Conservation (phyloP, 352 stramenopile genomes). For the Peronospora tabacina region DNA sequence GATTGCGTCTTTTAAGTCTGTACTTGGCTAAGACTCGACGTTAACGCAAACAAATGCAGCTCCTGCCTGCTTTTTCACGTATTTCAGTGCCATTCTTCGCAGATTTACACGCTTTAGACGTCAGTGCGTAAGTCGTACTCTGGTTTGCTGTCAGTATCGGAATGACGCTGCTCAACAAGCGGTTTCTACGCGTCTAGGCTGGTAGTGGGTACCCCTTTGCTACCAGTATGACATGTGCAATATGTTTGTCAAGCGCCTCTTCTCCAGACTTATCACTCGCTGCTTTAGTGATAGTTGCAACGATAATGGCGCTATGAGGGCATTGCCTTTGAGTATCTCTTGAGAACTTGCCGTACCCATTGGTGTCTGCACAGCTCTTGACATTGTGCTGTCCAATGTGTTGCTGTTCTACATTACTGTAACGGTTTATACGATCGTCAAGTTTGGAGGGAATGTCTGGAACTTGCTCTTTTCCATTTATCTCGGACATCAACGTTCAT, state of each 20-base stretch:
- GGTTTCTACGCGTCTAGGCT: constrained; percentile 68
- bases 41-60: constrained; percentile 17
- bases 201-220: constrained; percentile 63
- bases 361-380: constrained; percentile 67
- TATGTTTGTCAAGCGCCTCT: constrained; percentile 69
- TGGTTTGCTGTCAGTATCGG: constrained; percentile 82
- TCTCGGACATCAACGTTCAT: constrained; percentile 61
- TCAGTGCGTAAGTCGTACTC: constrained; percentile 62
- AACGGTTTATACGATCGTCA: constrained; percentile 83
- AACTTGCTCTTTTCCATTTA: constrained; percentile 78
- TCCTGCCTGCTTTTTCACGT: constrained; percentile 10
- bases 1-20: constrained; percentile 31
- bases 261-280: constrained; percentile 49
- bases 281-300: constrained; percentile 24
- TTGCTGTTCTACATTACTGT: constrained; percentile 85
- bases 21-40: constrained; percentile 29
- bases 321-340: constrained; percentile 35
- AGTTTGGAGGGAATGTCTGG: constrained; percentile 72
- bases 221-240: constrained; percentile 72
- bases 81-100: constrained; percentile 22
- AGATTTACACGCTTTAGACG: constrained; percentile 49
- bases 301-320: constrained; percentile 24
- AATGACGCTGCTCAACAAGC: constrained; percentile 85
- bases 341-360: constrained; percentile 73
- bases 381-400: constrained; percentile 79